Conservation (phyloP, 2,329 filamentous ascomycete species). For the Camillea tinctor region DNA sequence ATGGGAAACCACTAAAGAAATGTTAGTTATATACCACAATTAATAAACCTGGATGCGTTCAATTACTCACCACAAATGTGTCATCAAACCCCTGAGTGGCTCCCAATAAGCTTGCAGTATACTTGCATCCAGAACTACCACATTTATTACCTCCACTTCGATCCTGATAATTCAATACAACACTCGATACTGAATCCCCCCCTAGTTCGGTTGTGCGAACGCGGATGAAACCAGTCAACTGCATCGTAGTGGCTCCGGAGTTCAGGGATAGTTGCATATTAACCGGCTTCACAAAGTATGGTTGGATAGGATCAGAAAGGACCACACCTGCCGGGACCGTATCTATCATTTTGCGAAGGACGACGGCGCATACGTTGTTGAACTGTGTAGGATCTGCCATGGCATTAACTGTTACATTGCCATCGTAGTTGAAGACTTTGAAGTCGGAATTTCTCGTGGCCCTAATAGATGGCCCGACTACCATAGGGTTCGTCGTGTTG, state of each 20-base stretch:
- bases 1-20: slow-evolving; percentile 40
- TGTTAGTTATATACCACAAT: slow-evolving; percentile 11
- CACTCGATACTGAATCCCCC: slow-evolving; percentile 40
- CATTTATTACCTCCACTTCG: slow-evolving; percentile 49
- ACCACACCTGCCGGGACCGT: slow-evolving; percentile 51
- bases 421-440: slow-evolving; percentile 54
- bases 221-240: slow-evolving; percentile 55
- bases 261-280: slow-evolving; percentile 54
- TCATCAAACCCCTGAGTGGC: slow-evolving; percentile 58
- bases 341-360: slow-evolving; percentile 63
- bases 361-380: slow-evolving; percentile 45
- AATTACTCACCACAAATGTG: slow-evolving; percentile 49
- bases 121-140: slow-evolving; percentile 41
- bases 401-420: slow-evolving; percentile 52
- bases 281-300: slow-evolving; percentile 61
- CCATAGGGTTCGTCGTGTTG: slow-evolving; percentile 53
- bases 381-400: slow-evolving; percentile 47
- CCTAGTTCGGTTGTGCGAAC: slow-evolving; percentile 52
- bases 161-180: slow-evolving; percentile 56
- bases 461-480: slow-evolving; percentile 48
- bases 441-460: slow-evolving; percentile 52
- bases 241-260: slow-evolving; percentile 45
- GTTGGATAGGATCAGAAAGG: slow-evolving; percentile 51
- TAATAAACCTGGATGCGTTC: neutral
- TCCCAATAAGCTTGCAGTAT: slow-evolving; percentile 46